Evolutionary conservation across 805 yeast species (phyloP).

Genomic region (Metschnikowia peoriensis): DNA sequence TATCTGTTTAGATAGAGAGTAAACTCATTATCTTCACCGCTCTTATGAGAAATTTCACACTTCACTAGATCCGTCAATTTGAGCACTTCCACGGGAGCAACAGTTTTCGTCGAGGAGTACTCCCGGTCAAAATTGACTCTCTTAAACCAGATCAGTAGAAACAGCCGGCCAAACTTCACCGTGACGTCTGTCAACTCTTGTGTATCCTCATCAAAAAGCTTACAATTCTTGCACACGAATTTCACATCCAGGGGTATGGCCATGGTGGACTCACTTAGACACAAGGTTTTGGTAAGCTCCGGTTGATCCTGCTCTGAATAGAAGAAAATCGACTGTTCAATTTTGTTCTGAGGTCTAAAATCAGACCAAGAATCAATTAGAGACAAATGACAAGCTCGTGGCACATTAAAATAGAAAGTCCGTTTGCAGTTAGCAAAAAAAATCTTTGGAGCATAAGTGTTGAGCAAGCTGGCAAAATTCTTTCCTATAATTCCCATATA

Average conservation of each 20-base stretch:
- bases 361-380: conserved; percentile 24
- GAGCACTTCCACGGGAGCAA: conserved; percentile 36
- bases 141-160: conserved; percentile 49
- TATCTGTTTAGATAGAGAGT: conserved; percentile 28
- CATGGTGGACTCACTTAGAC: conserved; percentile 34
- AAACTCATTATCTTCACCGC: conserved; percentile 29
- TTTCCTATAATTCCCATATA: conserved; percentile 24
- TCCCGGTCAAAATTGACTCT: conserved; percentile 18
- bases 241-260: conserved; percentile 37
- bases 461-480: conserved; percentile 35
- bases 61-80: conserved; percentile 32
- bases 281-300: conserved; percentile 33
- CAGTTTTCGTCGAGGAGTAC: conserved; percentile 24
- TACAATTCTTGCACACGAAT: conserved; percentile 32
- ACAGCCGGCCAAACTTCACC: conserved; percentile 67
- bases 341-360: conserved; percentile 19
- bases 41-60: conserved; percentile 34
- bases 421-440: conserved; percentile 52
- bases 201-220: conserved; percentile 15
- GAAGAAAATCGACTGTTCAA: conserved; percentile 20
- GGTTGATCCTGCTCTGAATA: conserved; percentile 35
- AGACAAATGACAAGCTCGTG: conserved; percentile 26
- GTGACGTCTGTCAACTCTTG: conserved; percentile 54
- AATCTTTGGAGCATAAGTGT: conserved; percentile 49
- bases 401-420: conserved; percentile 51